A percentile compares a stretch with the other conserved stretches of the same genome.
These are phyloP conservation scores for Amaranthus tricolor DNA, from an alignment of 179 eudicot genomes.

Conservation along the genomic window DNA sequence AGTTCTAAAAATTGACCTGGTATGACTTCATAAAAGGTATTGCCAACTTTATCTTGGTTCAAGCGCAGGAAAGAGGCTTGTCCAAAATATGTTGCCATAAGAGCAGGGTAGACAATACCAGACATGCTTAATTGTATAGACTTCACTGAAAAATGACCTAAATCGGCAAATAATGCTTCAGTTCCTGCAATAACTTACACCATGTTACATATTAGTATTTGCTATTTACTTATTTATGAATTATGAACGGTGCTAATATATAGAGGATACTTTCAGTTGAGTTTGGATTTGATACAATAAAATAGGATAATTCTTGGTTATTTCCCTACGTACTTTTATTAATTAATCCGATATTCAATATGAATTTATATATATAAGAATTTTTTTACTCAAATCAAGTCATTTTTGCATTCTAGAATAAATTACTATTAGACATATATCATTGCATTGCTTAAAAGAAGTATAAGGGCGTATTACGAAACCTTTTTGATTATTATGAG, in stretches of 20 bases:
- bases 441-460: too few species aligned
- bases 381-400: too few species aligned
- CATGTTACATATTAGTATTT: neutral
- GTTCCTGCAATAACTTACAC: slow-evolving; percentile 41
- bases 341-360: too few species aligned
- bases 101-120: slow-evolving; percentile 51
- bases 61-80: slow-evolving; percentile 62
- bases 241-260: neutral
- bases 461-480: too few species aligned
- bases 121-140: slow-evolving; percentile 81
- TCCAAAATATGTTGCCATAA: slow-evolving; percentile 60
- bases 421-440: too few species aligned
- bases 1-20: slow-evolving; percentile 41
- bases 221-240: neutral
- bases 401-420: too few species aligned
- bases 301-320: too few species aligned
- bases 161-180: slow-evolving; percentile 81
- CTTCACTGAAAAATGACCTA: slow-evolving; percentile 69
- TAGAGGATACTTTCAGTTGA: neutral
- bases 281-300: too few species aligned
- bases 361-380: too few species aligned
- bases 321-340: too few species aligned
- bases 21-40: slow-evolving; percentile 60
- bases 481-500: too few species aligned
- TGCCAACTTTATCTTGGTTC: slow-evolving; percentile 29